Base-by-base conservation (phyloP, 2,329 filamentous ascomycete species). In the Cladobotryum protrusum region DNA sequence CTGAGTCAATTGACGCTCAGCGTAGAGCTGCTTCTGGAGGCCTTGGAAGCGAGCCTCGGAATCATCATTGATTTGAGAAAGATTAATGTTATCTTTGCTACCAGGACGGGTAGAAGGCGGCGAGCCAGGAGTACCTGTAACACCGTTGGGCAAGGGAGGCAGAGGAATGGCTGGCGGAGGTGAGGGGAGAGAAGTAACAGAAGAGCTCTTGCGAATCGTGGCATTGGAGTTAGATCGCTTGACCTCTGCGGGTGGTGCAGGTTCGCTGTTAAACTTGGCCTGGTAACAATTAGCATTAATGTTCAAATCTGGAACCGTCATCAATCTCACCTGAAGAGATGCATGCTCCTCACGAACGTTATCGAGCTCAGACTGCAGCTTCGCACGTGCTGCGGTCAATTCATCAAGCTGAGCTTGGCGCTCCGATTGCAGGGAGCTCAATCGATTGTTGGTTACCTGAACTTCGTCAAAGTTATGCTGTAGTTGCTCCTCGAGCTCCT, bases 161-260 rank as follows among this genome's bases (percentile, higher is more conserved):
- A 99, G 81, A n/a, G 93, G 93, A 59, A 97, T 96, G 0, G 89
- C 90, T 0, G 93, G 93, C 5, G 93, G 93, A 24, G 93, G 93
- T 1, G 93, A 97, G 2, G 93, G 93, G 11, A 97, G 74, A 3
- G 90, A 93, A 12, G 82, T 79, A 43, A 91, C 85, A 0, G 89
- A 93, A 19, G 82, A 76, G 61, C 86, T 93, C 77, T 96, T 96
- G 63, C 89, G 87, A 40, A 93, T 78, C 57, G 86, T 86, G 13
- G 86, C 87, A 55, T 72, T 72, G 39, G 82, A 84, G 66, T 82
- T 79, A 46, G 81, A 79, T 48, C 82, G 73, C 59, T 82, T 79
- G 14, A 74, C 69, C 1, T 67, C 78, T 33, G 68, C 70, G 20
- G 72, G 67, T 14, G 50, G 46, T 15, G 67, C 50, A 8, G 62